Evolutionary conservation across 202 grass and related monocot genomes (phyloP).

Genomic region (Schoenoplectus tabernaemontani): DNA sequence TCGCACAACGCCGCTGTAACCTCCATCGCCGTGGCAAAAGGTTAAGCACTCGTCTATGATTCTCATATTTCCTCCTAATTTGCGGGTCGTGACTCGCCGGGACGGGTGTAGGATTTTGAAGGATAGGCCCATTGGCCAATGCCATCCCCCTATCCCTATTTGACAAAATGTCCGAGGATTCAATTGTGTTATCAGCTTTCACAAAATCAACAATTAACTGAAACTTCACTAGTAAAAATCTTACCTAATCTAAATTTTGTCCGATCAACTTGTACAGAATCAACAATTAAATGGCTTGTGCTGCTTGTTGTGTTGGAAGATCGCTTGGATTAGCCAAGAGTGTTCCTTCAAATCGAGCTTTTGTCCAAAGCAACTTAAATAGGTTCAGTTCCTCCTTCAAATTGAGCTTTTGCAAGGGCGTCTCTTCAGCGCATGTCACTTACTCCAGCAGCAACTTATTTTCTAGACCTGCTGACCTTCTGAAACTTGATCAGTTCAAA

Average conservation of each 20-base stretch:
- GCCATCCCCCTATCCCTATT: too few relatives aligned
- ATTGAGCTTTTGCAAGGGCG: not conserved
- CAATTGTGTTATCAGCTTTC: too few relatives aligned
- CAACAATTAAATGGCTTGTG: slow-evolving; percentile 35
- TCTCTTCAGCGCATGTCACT: slow-evolving; percentile 4
- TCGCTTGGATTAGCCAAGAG: slow-evolving; percentile 23
- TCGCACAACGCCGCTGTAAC: too few relatives aligned
- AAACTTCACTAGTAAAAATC: not conserved
- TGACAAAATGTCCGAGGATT: too few relatives aligned
- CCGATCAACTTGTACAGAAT: not conserved
- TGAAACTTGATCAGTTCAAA: not conserved
- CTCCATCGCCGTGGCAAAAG: too few relatives aligned
- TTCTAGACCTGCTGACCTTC: not conserved
- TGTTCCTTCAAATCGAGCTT: not conserved
- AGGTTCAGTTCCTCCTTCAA: not conserved
- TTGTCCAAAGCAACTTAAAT: not conserved
- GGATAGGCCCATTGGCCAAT: too few relatives aligned
- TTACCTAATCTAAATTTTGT: not conserved
- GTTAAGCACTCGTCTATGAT: too few relatives aligned
- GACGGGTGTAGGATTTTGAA: too few relatives aligned
- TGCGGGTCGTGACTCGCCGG: too few relatives aligned
- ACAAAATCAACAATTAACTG: not conserved
- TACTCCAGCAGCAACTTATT: not conserved
- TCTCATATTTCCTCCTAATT: too few relatives aligned
- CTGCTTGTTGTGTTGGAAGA: slow-evolving; percentile 22